A percentile compares a stretch with the other conserved stretches of the same genome.
Evolutionary conservation across 768 basidiomycete species (phyloP).

Genomic region (Podaxis sp.): DNA sequence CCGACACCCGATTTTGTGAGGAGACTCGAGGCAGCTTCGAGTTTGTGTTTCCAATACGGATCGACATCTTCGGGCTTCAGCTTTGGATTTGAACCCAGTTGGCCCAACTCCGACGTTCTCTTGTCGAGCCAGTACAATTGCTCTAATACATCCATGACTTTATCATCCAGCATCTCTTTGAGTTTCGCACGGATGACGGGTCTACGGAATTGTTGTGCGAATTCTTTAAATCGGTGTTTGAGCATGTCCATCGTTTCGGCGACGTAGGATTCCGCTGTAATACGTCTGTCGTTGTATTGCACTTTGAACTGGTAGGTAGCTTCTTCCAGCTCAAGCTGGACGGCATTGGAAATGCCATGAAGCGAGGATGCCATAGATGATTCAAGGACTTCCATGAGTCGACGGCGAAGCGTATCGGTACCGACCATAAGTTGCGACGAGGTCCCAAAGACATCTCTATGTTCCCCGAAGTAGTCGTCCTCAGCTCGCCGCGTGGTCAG

Average conservation of each 20-base stretch:
- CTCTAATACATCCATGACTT: constrained; percentile 95
- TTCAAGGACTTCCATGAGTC: constrained; percentile 96
- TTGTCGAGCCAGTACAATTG: constrained; percentile 97
- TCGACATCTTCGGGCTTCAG: constrained; percentile 75
- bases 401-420: constrained; percentile 81
- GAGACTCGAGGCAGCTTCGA: constrained; percentile 88
- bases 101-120: constrained; percentile 69
- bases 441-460: constrained; percentile 58
- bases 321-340: constrained; percentile 95
- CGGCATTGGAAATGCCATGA: constrained; percentile 94
- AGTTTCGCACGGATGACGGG: constrained; percentile 85
- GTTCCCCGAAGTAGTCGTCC: constrained; percentile 59
- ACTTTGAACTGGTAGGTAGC: constrained; percentile 99
- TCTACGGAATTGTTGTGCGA: constrained; percentile 80
- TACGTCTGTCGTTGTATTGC: constrained; percentile 92
- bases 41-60: constrained; percentile 93
- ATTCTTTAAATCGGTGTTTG: constrained; percentile 85
- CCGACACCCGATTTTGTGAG: constrained; percentile 96
- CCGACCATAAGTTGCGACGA: constrained; percentile 80
- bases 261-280: constrained; percentile 94
- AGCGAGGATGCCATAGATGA: constrained; percentile 96
- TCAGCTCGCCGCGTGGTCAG: constrained; percentile 54
- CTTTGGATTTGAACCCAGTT: constrained; percentile 64
- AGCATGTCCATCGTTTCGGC: constrained; percentile 94
- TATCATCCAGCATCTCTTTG: constrained; percentile 91